These are phyloP conservation scores for Pleodorina starrii DNA, from an alignment of 139 green algal species.

Conservation along the genomic window DNA sequence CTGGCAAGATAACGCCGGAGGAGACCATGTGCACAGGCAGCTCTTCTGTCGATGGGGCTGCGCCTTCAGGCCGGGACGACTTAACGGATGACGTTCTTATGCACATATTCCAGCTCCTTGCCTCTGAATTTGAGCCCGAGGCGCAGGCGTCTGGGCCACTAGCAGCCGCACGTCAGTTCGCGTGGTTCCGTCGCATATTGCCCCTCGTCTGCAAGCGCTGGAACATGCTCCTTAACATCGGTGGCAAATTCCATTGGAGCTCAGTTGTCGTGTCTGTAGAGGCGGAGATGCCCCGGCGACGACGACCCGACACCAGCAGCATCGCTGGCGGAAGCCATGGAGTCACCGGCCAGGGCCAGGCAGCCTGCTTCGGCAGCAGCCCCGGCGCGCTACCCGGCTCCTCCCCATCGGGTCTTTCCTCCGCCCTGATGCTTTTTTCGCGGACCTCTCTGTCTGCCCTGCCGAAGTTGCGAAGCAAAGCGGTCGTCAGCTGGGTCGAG, in stretches of 20 bases:
- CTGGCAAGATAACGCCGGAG: too few species aligned
- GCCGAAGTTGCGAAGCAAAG: not conserved
- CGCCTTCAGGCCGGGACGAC: not conserved
- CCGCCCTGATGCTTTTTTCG: not conserved
- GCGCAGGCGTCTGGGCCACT: not conserved
- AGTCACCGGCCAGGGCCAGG: not conserved
- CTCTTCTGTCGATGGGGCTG: not conserved
- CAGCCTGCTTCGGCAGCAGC: not conserved
- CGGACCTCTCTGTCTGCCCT: not conserved
- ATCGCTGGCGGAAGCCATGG: not conserved
- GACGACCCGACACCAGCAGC: not conserved
- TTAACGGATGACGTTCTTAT: constrained; percentile 50
- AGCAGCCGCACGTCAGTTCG: constrained; percentile 25
- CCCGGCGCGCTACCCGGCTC: not conserved
- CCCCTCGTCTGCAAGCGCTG: constrained; percentile 56
- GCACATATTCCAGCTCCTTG: constrained; percentile 37
- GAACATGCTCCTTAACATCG: constrained; percentile 7
- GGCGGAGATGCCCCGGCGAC: not conserved
- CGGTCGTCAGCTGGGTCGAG: not conserved
- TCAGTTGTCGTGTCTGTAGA: constrained; percentile 8
- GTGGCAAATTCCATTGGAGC: constrained; percentile 6
- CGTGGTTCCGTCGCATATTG: constrained; percentile 46
- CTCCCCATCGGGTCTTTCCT: not conserved
- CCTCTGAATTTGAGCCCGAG: not conserved
- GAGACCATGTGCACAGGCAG: not conserved